Conservation (phyloP, 108 stramenopile species). For the Pseudonitzschia pungens region DNA sequence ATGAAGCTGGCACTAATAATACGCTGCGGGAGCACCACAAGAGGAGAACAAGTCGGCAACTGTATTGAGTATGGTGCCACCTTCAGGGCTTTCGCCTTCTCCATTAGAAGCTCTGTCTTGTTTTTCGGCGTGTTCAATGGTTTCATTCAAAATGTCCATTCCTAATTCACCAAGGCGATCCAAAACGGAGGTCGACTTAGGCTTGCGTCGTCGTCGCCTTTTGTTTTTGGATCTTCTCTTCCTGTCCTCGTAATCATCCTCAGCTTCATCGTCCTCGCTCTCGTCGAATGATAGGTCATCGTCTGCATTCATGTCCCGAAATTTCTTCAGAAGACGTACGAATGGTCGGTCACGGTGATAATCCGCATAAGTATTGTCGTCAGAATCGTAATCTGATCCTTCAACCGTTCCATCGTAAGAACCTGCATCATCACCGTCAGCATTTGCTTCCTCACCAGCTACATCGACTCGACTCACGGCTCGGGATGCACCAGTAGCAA, state of each 20-base stretch:
- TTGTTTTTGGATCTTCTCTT: not conserved
- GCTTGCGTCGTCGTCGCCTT: not conserved
- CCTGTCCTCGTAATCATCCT: slow-evolving; percentile 1
- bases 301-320: slow-evolving; percentile 12
- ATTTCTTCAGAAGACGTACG: slow-evolving; percentile 6
- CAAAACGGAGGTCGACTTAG: not conserved
- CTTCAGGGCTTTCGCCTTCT: not conserved
- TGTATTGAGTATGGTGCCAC: not conserved
- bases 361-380: slow-evolving; percentile 10
- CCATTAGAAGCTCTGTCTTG: not conserved
- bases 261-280: not conserved
- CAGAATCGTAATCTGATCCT: slow-evolving; percentile 11
- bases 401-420: slow-evolving; percentile 8
- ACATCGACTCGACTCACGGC: slow-evolving; percentile 10
- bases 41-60: slow-evolving; percentile 8
- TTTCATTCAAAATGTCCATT: slow-evolving; percentile 12
- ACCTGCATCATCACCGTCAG: slow-evolving; percentile 2
- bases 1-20: not conserved
- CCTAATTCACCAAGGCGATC: slow-evolving; percentile 4
- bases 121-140: slow-evolving; percentile 7
- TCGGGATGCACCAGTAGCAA: slow-evolving; percentile 15
- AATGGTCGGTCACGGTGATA: not conserved
- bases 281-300: not conserved
- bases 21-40: slow-evolving; percentile 1
- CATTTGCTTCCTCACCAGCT: not conserved